These are phyloP conservation scores for Eucalyptus lansdowneana DNA, from an alignment of 345 rosid species.

Conservation along the genomic window DNA sequence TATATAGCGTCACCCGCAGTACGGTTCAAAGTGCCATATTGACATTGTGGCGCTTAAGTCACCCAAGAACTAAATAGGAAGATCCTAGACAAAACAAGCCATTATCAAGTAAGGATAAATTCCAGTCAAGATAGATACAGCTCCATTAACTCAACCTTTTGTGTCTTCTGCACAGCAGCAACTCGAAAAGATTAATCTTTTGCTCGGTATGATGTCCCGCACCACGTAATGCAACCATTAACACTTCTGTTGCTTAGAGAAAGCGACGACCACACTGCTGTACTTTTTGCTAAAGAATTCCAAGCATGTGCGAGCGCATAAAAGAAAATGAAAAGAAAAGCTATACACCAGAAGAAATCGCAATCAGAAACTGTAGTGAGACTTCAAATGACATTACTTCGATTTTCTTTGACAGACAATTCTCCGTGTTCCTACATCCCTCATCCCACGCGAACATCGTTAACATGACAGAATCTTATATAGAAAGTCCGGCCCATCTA, in stretches of 20 bases:
- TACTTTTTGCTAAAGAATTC: neutral
- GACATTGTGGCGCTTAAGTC: neutral
- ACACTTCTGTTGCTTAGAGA: neutral
- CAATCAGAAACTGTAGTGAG: neutral
- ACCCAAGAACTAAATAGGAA: neutral
- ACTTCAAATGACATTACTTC: neutral
- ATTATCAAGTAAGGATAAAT: neutral
- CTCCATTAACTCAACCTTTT: neutral
- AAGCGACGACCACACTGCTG: neutral
- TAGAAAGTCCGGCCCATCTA: neutral
- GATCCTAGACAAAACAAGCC: neutral
- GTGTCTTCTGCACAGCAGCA: neutral
- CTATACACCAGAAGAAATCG: neutral
- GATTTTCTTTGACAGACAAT: neutral
- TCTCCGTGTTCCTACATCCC: neutral
- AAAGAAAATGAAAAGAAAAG: neutral
- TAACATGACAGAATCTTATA: neutral
- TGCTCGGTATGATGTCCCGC: neutral
- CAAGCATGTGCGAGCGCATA: neutral
- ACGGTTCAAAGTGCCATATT: neutral
- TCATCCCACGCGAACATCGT: neutral
- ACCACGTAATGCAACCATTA: neutral
- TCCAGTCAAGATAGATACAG: neutral
- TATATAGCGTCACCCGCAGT: rapidly evolving
- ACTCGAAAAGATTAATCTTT: neutral